phyloP scores from a whole-genome alignment of 2,329 filamentous ascomycete species.

The Cordyceps cateniannulata region DNA sequence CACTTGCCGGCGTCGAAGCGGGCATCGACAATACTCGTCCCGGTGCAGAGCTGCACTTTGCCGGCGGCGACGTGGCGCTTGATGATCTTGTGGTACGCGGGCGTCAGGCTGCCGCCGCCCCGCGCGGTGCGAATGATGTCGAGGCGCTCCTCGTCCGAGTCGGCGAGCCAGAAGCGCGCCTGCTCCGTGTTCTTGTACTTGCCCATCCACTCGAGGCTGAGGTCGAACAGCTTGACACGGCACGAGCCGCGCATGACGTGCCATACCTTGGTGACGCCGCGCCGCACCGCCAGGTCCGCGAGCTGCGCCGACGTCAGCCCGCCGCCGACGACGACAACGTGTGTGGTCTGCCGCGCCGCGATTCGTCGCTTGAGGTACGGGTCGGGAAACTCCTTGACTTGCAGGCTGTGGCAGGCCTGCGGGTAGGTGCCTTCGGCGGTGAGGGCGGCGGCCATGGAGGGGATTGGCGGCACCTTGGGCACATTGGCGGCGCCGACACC shows the following conservation, averaged over 20 bases:
- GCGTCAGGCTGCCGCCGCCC: slow-evolving; percentile 71
- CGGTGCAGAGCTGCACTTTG: slow-evolving; percentile 47
- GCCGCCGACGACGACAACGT: slow-evolving; percentile 65
- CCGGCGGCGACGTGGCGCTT: slow-evolving; percentile 50
- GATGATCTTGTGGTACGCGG: slow-evolving; percentile 59
- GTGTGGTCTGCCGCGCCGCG: slow-evolving; percentile 40
- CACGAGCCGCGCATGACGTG: slow-evolving; percentile 58
- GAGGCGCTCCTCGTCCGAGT: slow-evolving; percentile 62
- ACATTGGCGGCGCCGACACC: slow-evolving; percentile 63
- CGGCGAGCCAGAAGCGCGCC: slow-evolving; percentile 69
- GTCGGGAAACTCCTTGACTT: slow-evolving; percentile 53
- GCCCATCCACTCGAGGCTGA: slow-evolving; percentile 71
- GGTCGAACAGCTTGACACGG: slow-evolving; percentile 69
- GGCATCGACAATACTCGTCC: slow-evolving; percentile 49
- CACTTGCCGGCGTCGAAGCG: slow-evolving; percentile 36
- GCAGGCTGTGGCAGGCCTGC: slow-evolving; percentile 58
- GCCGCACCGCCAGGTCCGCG: slow-evolving; percentile 57
- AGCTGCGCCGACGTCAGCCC: slow-evolving; percentile 73
- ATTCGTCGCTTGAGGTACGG: slow-evolving; percentile 43
- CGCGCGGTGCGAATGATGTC: slow-evolving; percentile 60
- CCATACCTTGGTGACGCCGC: slow-evolving; percentile 61
- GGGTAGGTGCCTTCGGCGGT: slow-evolving; percentile 17
- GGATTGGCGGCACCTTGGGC: slow-evolving; percentile 40
- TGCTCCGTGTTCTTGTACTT: slow-evolving; percentile 77
- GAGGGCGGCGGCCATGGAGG: slow-evolving; percentile 23